A percentile compares a stretch with the other conserved stretches of the same genome.
Evolutionary conservation across 1,284 basidiomycete species (phyloP).

Genomic region (Wolfiporia cocos): DNA sequence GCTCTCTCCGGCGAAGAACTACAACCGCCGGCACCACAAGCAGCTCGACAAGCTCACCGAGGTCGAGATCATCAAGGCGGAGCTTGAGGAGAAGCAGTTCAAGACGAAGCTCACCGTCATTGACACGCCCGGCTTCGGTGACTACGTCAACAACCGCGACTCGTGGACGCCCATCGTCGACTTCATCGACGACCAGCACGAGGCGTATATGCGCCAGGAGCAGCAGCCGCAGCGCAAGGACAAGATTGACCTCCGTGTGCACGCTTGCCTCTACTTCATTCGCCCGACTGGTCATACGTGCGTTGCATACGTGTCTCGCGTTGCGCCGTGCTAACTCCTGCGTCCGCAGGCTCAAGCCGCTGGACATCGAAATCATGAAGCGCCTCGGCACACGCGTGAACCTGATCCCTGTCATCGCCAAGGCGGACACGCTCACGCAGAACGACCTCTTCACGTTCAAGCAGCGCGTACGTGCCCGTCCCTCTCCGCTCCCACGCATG

Average conservation of each 20-base stretch:
- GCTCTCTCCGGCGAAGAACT: slow-evolving; percentile 89
- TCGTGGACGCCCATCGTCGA: slow-evolving; percentile 98
- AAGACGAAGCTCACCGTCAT: slow-evolving; percentile 99
- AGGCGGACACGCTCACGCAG: slow-evolving; percentile 95
- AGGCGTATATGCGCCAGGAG: slow-evolving; percentile 99
- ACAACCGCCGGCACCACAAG: slow-evolving; percentile 87
- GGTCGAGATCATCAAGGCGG: slow-evolving; percentile 94
- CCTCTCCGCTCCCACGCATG: neutral
- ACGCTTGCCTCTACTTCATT: slow-evolving; percentile 98
- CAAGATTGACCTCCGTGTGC: slow-evolving; percentile 94
- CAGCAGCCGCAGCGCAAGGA: slow-evolving; percentile 93
- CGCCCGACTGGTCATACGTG: slow-evolving; percentile 94
- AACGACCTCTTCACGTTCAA: slow-evolving; percentile 92
- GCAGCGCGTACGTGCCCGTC: slow-evolving; percentile 72
- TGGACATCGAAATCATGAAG: slow-evolving; percentile 99
- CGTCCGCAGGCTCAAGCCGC: slow-evolving; percentile 76
- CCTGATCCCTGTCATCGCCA: slow-evolving; percentile 95
- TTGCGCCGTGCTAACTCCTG: neutral
- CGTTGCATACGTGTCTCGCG: slow-evolving; percentile 26
- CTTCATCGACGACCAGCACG: slow-evolving; percentile 99
- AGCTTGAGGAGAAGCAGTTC: slow-evolving; percentile 98
- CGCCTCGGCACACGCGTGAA: slow-evolving; percentile 93
- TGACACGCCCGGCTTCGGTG: slow-evolving; percentile 97
- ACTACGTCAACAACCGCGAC: slow-evolving; percentile 99
- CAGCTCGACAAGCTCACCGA: slow-evolving; percentile 99